phyloP scores from a whole-genome alignment of 129 eudicot genomes.

The Flaveria bidentis region DNA sequence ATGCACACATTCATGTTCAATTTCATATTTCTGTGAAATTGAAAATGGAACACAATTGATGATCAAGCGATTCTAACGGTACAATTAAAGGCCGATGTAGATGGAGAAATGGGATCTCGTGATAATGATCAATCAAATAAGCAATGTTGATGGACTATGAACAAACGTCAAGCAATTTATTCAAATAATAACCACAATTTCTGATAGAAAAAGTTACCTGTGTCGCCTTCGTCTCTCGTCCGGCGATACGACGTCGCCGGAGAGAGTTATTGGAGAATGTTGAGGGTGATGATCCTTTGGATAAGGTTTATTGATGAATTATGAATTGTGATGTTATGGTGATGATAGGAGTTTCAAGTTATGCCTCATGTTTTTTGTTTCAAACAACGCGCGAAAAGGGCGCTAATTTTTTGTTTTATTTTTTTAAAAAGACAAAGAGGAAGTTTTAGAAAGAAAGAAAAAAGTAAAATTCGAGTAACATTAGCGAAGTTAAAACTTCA shows the following conservation, averaged over 20 bases:
- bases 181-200: not conserved
- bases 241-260: constrained; percentile 38
- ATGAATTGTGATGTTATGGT: not conserved
- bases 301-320: constrained; percentile 27
- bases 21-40: constrained; percentile 5
- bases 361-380: constrained; percentile 17
- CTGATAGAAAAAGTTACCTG: constrained; percentile 19
- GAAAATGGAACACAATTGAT: not conserved
- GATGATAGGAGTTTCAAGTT: constrained; percentile 14
- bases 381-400: constrained; percentile 16
- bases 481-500: no score
- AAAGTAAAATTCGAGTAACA: no score
- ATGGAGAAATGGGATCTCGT: not conserved
- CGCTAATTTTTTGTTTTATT: constrained; percentile 24
- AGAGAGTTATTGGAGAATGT: constrained; percentile 32
- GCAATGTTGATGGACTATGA: not conserved
- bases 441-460: no score
- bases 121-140: constrained; percentile 11
- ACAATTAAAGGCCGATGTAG: not conserved
- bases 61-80: not conserved
- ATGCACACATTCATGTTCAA: not conserved
- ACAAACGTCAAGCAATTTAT: not conserved
- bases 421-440: not conserved
- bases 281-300: constrained; percentile 26
- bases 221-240: constrained; percentile 33